A percentile compares a stretch with the other conserved stretches of the same genome.
Conservation (phyloP, 2,329 filamentous ascomycete species). For the Periglandula ipomoeae region DNA sequence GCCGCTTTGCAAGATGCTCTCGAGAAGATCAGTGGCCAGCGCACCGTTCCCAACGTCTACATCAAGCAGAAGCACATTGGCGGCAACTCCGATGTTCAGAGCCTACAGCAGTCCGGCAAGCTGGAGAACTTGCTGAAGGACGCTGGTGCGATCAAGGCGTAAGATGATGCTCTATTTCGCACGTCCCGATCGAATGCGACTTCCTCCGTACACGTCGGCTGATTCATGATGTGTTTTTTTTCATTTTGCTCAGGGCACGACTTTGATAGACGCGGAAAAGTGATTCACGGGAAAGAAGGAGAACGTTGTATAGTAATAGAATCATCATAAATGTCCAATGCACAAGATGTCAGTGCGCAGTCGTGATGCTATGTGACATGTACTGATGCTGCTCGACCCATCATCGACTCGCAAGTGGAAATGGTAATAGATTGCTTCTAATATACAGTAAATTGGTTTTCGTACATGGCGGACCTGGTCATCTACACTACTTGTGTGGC, state of each 20-base stretch:
- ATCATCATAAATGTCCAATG: not conserved
- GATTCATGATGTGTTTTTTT: not conserved
- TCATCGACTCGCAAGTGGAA: not conserved
- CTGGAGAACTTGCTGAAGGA: constrained; percentile 32
- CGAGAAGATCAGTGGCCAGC: constrained; percentile 68
- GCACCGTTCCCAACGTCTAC: constrained; percentile 92
- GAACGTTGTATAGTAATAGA: not conserved
- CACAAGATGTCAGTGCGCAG: not conserved
- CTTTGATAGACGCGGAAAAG: constrained; percentile 3
- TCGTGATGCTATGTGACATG: not conserved
- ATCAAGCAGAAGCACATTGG: constrained; percentile 88
- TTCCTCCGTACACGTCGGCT: not conserved
- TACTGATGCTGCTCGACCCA: not conserved
- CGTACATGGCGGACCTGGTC: not conserved
- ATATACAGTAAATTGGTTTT: not conserved
- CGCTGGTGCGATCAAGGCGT: constrained; percentile 33
- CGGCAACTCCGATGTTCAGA: constrained; percentile 80
- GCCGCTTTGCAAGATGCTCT: constrained; percentile 75
- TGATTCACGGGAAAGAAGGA: not conserved
- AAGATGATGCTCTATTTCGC: constrained; percentile 16
- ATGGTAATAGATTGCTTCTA: not conserved
- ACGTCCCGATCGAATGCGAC: not conserved
- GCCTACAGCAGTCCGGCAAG: constrained; percentile 39
- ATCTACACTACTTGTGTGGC: constrained; percentile 60
- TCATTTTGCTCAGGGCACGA: constrained; percentile 1